Conservation (phyloP, 768 basidiomycete genomes). For the Lentinula detonsa region DNA sequence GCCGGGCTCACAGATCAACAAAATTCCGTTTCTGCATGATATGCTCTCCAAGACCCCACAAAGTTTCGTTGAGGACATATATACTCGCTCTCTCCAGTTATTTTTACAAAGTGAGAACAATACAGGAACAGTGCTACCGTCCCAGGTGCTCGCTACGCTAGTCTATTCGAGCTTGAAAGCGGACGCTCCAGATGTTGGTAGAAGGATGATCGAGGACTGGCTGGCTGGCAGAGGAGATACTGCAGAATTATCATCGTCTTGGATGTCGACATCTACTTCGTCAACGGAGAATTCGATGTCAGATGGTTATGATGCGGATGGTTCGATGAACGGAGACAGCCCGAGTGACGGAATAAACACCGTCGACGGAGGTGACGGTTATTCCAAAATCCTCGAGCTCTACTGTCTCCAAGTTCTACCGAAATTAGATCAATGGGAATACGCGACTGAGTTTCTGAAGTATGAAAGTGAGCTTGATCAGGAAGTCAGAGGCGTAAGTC, state of each 20-base stretch:
- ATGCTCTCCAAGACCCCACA: slow-evolving; percentile 55
- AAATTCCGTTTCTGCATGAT: slow-evolving; percentile 34
- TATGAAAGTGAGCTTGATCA: slow-evolving; percentile 62
- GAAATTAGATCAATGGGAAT: slow-evolving; percentile 72
- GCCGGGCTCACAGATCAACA: slow-evolving; percentile 20
- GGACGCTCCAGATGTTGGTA: slow-evolving; percentile 52
- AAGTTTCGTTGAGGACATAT: slow-evolving; percentile 46
- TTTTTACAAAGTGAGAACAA: slow-evolving; percentile 44
- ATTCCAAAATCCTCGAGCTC: slow-evolving; percentile 69
- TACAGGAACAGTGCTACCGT: slow-evolving; percentile 50
- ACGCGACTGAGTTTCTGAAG: slow-evolving; percentile 67
- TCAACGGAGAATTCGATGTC: neutral
- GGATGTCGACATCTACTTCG: neutral
- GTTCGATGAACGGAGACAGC: slow-evolving; percentile 8
- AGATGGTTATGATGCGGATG: slow-evolving; percentile 11
- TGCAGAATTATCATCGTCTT: slow-evolving; percentile 5
- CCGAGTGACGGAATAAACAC: neutral
- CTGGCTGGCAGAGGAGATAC: slow-evolving; percentile 44
- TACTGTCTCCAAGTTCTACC: slow-evolving; percentile 74
- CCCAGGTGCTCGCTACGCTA: slow-evolving; percentile 64
- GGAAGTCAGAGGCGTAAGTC: slow-evolving; percentile 46
- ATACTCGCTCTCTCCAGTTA: slow-evolving; percentile 58
- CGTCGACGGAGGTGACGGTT: slow-evolving; percentile 42
- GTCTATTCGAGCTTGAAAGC: slow-evolving; percentile 66
- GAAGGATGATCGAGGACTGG: slow-evolving; percentile 75